phyloP scores from a whole-genome alignment of 495 filamentous ascomycete genomes.

The Podospora didyma region DNA sequence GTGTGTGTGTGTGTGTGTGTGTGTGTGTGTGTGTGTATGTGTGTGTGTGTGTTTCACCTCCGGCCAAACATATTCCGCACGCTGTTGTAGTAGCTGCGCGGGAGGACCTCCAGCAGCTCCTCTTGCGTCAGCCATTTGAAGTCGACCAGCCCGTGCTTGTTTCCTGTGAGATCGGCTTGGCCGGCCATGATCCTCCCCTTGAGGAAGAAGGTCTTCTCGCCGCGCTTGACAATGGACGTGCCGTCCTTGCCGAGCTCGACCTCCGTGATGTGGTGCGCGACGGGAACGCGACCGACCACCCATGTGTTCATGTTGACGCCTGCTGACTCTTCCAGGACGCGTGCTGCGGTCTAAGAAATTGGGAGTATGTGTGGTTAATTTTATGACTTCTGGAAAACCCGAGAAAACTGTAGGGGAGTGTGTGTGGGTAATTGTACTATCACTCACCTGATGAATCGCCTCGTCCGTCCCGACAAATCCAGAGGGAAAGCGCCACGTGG shows the following conservation, averaged over 20 bases:
- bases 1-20: no score
- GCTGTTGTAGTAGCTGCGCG: slow-evolving; percentile 61
- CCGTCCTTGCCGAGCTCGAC: slow-evolving; percentile 34
- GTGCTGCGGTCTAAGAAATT: slow-evolving; percentile 65
- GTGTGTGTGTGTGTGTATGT: no score
- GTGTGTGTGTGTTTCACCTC: no score
- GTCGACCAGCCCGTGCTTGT: slow-evolving; percentile 68
- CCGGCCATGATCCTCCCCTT: slow-evolving; percentile 94
- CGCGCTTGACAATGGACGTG: slow-evolving; percentile 34
- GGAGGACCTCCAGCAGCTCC: slow-evolving; percentile 66
- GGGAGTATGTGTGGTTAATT: neutral
- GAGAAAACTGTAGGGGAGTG: slow-evolving; percentile 18
- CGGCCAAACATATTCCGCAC: slow-evolving; percentile 74
- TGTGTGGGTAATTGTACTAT: no score
- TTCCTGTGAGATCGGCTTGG: slow-evolving; percentile 75
- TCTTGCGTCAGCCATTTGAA: slow-evolving; percentile 92
- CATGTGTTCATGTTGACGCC: slow-evolving; percentile 99
- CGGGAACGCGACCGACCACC: slow-evolving; percentile 86
- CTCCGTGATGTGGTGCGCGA: slow-evolving; percentile 67
- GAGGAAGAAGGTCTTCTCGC: slow-evolving; percentile 91
- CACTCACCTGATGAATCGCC: no score
- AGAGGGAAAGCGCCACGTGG: slow-evolving; percentile 80
- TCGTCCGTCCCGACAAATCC: slow-evolving; percentile 63
- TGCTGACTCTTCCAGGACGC: slow-evolving; percentile 68
- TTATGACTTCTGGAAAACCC: neutral